A percentile compares a stretch with the other conserved stretches of the same genome.
Conservation (phyloP, 1,139 yeast genomes). For the Suhomyces anneliseae region DNA sequence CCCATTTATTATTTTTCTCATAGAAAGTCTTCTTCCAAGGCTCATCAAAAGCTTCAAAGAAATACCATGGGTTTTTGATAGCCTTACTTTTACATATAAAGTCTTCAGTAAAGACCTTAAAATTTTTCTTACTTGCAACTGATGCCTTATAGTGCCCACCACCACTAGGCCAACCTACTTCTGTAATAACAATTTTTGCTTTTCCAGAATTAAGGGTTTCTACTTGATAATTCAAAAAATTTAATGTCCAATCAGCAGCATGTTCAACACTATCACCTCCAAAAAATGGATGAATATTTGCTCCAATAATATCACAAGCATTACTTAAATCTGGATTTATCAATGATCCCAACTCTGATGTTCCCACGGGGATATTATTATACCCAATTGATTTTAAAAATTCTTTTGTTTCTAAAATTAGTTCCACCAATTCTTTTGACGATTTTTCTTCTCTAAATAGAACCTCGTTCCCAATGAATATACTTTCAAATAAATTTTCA, state of each 20-base stretch:
- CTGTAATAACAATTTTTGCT: constrained; percentile 50
- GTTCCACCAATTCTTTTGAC: constrained; percentile 35
- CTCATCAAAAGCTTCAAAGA: constrained; percentile 72
- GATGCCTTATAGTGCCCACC: constrained; percentile 55
- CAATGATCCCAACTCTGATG: constrained; percentile 54
- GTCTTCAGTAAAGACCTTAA: constrained; percentile 48
- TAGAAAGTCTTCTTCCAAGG: constrained; percentile 64
- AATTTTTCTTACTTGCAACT: constrained; percentile 44
- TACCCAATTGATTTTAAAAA: constrained; percentile 36
- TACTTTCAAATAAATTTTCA: constrained; percentile 45
- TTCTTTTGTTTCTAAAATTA: constrained; percentile 43
- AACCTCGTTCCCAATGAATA: constrained; percentile 65
- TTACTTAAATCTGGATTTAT: constrained; percentile 35
- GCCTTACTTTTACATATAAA: constrained; percentile 52
- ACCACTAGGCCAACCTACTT: constrained; percentile 70
- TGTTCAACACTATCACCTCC: constrained; percentile 54
- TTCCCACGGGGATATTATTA: constrained; percentile 50
- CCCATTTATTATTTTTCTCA: constrained; percentile 55
- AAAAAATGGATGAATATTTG: constrained; percentile 69
- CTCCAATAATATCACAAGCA: constrained; percentile 57
- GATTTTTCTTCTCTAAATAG: constrained; percentile 54
- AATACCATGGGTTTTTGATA: constrained; percentile 52
- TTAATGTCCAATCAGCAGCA: constrained; percentile 56
- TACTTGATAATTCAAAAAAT: constrained; percentile 47
- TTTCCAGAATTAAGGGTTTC: constrained; percentile 24